Base-by-base conservation (phyloP, 345 rosid species). In the Iberis pinnata region DNA sequence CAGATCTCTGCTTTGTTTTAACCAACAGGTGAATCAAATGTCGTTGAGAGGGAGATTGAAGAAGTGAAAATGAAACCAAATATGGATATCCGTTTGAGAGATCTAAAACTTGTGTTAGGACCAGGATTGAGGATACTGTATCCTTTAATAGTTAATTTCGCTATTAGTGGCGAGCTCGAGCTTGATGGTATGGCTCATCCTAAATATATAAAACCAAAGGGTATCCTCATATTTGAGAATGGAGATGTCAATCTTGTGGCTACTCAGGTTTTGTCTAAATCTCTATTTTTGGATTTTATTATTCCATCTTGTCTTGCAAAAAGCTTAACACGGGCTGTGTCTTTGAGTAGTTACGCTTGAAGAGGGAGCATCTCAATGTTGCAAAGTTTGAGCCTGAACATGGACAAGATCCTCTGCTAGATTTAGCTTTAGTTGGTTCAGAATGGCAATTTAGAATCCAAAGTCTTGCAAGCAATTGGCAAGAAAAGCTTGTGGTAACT, bases 211-310 rank as follows among this genome's bases (percentile, higher is more conserved):
- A 88, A 80, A 71, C 98, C 96, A 50, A 83, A 76, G 75, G 96
- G 98, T 72, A 66, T 80, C 74, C 78, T 92, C n/a, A 67, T 79
- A 17, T 88, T 92, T 63, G 96, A 92, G 75, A 92, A 92, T 57
- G 98, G 98, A 61, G 96, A 92, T 75, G 88, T 92, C 71, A 88
- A 83, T 78, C 98, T 92, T 43, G 98, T 88, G 68, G 95, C 96
- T 39, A 88, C 96, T 63, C 96, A 92, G 77, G 98, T 80, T 67
- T 50, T 49, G 15, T 49, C 70, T 49, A 25, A 44, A 18, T 57
- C 17, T 32, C 24, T 75, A 73, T 69, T 59, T 31, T 53, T n/a
- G n/a, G 13, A 36, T 49, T 19, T 27, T 53, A 40, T 35, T 12
- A 8, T 22, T 43, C 32, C 41, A 13, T 53, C 12, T 12, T 43